A percentile compares a stretch with the other conserved stretches of the same genome.
These are phyloP conservation scores for Aspergillus neotritici DNA, from an alignment of 2,329 filamentous ascomycete species.

Conservation along the genomic window DNA sequence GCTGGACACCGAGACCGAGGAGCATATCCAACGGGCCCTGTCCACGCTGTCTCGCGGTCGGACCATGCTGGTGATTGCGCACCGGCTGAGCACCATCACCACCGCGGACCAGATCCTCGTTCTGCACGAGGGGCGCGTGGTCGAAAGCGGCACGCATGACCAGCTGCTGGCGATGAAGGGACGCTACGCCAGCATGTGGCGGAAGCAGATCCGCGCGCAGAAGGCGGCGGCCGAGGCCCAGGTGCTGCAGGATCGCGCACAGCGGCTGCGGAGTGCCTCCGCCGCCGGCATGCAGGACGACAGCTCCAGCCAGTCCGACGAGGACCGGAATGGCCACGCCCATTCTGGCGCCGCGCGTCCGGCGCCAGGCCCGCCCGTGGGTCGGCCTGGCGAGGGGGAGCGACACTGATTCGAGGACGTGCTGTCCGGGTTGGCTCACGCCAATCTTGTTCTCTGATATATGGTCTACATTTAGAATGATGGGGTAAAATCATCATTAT, in stretches of 20 bases:
- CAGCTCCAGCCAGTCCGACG: constrained; percentile 46
- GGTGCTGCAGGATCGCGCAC: constrained; percentile 39
- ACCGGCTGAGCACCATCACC: constrained; percentile 79
- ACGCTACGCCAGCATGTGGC: constrained; percentile 80
- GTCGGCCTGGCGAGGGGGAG: constrained; percentile 51
- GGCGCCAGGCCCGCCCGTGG: constrained; percentile 14
- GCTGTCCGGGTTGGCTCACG: constrained; percentile 27
- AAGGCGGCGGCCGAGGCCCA: constrained; percentile 59
- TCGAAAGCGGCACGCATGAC: constrained; percentile 72
- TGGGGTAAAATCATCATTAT: constrained; percentile 6
- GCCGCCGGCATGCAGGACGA: constrained; percentile 37
- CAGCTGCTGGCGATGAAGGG: constrained; percentile 66
- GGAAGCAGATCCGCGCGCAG: constrained; percentile 76
- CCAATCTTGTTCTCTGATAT: constrained; percentile 43
- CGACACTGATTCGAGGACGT: constrained; percentile 6
- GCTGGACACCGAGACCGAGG: constrained; percentile 84
- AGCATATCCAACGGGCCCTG: constrained; percentile 84
- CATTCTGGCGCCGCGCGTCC: constrained; percentile 14
- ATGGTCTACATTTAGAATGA: constrained; percentile 15
- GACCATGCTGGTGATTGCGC: constrained; percentile 92
- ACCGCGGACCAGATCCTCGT: constrained; percentile 82
- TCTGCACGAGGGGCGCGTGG: constrained; percentile 67
- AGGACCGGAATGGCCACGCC: constrained; percentile 32
- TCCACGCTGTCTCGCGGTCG: constrained; percentile 75
- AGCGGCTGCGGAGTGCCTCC: constrained; percentile 39